phyloP scores from a whole-genome alignment of 2,329 filamentous ascomycete species.

The Eurotiales sp. region DNA sequence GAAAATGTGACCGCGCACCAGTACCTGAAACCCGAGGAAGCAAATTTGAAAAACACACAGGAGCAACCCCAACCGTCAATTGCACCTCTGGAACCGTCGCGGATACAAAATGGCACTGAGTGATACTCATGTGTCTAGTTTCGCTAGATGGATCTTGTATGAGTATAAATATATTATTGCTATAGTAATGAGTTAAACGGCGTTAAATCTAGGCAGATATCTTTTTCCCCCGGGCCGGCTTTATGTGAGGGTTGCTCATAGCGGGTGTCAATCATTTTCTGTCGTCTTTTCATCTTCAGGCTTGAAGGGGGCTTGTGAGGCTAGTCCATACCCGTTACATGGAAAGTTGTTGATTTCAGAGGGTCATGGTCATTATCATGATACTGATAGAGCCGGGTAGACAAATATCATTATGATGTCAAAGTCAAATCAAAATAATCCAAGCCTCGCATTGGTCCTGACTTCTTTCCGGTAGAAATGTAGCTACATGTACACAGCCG shows the following conservation, averaged over 20 bases:
- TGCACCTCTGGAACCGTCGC: conserved; percentile 12
- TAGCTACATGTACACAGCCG: conserved; percentile 6
- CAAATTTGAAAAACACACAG: not conserved
- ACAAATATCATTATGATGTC: not conserved
- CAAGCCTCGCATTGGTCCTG: not conserved
- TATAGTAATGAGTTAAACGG: not conserved
- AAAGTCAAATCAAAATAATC: too few species aligned
- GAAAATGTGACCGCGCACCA: conserved; percentile 10
- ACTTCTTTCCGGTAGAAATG: too few species aligned
- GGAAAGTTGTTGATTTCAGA: too few species aligned
- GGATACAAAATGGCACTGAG: conserved; percentile 10
- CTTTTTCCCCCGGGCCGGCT: not conserved
- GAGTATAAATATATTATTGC: too few species aligned
- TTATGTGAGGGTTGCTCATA: not conserved
- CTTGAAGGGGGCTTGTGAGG: too few species aligned
- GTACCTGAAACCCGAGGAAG: conserved; percentile 8
- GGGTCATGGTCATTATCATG: not conserved
- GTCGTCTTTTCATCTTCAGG: too few species aligned
- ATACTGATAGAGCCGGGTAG: not conserved
- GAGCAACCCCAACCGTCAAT: not conserved
- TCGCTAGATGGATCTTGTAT: not conserved
- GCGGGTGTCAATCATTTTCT: not conserved
- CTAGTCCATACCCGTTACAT: too few species aligned
- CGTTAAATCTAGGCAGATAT: not conserved
- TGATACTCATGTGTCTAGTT: not conserved